Evolutionary conservation across 2,329 filamentous ascomycete species (phyloP).

Genomic region (Fusarium nematophilum): DNA sequence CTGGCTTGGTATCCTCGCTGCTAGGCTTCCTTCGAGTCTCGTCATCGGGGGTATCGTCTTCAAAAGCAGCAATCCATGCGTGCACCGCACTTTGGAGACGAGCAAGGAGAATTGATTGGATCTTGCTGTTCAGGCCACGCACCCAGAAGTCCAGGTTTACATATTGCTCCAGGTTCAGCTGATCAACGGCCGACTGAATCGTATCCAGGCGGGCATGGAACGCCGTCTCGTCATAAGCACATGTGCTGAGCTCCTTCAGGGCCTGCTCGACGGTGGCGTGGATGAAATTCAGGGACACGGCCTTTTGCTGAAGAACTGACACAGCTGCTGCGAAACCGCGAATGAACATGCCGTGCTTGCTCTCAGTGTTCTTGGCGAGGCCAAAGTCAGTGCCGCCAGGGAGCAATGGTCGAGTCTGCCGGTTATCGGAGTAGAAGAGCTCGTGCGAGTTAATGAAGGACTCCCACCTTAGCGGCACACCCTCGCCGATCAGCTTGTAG

Average conservation of each 20-base stretch:
- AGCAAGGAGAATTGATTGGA: constrained; percentile 82
- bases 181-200: constrained; percentile 93
- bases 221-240: constrained; percentile 81
- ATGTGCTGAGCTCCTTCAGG: constrained; percentile 83
- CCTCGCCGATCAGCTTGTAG: constrained; percentile 84
- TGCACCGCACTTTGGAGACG: constrained; percentile 87
- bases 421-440: constrained; percentile 71
- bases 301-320: constrained; percentile 89
- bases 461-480: constrained; percentile 93
- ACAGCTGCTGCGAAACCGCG: constrained; percentile 91
- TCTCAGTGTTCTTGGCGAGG: constrained; percentile 73
- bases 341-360: constrained; percentile 96
- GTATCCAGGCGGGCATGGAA: constrained; percentile 85
- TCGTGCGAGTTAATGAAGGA: constrained; percentile 98
- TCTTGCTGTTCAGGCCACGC: constrained; percentile 83
- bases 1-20: constrained; percentile 59
- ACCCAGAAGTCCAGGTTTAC: constrained; percentile 95
- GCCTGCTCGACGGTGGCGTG: constrained; percentile 85
- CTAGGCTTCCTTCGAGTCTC: constrained; percentile 63
- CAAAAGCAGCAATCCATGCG: constrained; percentile 89
- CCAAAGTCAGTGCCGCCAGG: constrained; percentile 54
- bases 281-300: constrained; percentile 80
- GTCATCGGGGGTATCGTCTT: constrained; percentile 67
- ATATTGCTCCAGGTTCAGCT: constrained; percentile 95
- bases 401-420: constrained; percentile 58